Base-by-base conservation (phyloP, 2,329 filamentous ascomycete species). In the Paracorniculantispora psalliotae region DNA sequence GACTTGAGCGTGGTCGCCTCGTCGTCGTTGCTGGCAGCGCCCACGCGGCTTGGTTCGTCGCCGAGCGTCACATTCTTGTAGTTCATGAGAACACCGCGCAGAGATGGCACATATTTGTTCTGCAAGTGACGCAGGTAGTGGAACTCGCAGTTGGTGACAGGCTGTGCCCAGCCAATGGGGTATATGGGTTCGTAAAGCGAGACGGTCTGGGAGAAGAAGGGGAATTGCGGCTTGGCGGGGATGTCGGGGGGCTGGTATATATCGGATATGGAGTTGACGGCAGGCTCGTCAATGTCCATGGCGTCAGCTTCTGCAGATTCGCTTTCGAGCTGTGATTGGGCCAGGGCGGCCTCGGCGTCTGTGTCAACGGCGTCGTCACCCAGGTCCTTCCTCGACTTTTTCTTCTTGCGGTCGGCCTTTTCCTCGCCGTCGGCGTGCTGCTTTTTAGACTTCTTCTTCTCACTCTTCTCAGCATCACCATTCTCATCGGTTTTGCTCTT, bases 131-230 rank as follows among this genome's bases (percentile, higher is more conserved):
- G 85, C 59, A 94, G 82, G 68, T 92, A 85, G 67, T 92, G 89
- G 61, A 86, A 83, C 68, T 87, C 85, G 62, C 88, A 81, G 60
- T 85, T 88, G 65, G 89, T 86, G 63, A 91, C 75, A 0, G 90
- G 88, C 60, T 85, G 81, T 61, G 82, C 79, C 73, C 90, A 88
- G 47, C 87, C 87, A 41, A 84, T 77, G 12, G 90, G 89, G 63
- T 85, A 89, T 62, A 94, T 79, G 1, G 89, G 84, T 63, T 92
- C 81, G 75, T 90, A 92, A 66, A 96, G 83, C 1, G 92, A 92
- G 44, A 91, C 83, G 23, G 88, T 91, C 68, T 93, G 88, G 28
- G 85, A 83, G 70, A 86, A 86, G 74, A 96, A 93, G 17, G 92
- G 89, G 47, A 88, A 89, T 63, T 73, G 76, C 52, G 72, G 72